phyloP scores from a whole-genome alignment of 176 grass and related monocot genomes.

The Zoysia pacifica region DNA sequence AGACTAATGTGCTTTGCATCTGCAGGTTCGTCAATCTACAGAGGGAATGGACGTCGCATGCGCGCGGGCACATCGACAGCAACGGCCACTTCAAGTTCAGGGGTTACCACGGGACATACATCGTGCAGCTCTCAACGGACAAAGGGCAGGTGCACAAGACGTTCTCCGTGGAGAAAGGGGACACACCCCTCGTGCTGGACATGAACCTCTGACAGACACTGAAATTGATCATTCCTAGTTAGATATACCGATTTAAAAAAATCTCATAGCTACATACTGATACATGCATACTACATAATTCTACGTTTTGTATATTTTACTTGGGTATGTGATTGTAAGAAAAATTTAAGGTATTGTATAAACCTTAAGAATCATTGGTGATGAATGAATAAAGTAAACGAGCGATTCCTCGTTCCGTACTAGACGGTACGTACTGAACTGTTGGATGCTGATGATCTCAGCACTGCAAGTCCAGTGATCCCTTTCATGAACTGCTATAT shows the following conservation, averaged over 20 bases:
- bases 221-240: not conserved
- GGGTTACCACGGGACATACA: conserved; percentile 60
- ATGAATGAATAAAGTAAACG: conserved; percentile 46
- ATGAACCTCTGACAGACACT: conserved; percentile 45
- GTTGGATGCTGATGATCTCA: not conserved
- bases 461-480: not conserved
- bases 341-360: conserved; percentile 45
- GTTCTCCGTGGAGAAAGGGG: conserved; percentile 77
- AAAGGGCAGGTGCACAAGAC: conserved; percentile 46
- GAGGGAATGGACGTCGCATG: conserved; percentile 67
- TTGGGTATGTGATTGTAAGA: conserved; percentile 36
- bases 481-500: not conserved
- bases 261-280: conserved; percentile 5
- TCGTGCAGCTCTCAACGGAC: conserved; percentile 49
- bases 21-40: conserved; percentile 54
- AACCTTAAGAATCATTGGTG: conserved; percentile 27
- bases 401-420: conserved; percentile 39
- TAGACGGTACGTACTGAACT: not conserved
- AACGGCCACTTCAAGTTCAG: conserved; percentile 63
- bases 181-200: conserved; percentile 54
- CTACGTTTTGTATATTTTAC: not conserved
- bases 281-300: not conserved
- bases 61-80: conserved; percentile 48
- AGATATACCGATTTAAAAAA: not conserved
- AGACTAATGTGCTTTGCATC: not conserved